Evolutionary conservation across 2,329 filamentous ascomycete species (phyloP).

Genomic region (Alternaria atra): DNA sequence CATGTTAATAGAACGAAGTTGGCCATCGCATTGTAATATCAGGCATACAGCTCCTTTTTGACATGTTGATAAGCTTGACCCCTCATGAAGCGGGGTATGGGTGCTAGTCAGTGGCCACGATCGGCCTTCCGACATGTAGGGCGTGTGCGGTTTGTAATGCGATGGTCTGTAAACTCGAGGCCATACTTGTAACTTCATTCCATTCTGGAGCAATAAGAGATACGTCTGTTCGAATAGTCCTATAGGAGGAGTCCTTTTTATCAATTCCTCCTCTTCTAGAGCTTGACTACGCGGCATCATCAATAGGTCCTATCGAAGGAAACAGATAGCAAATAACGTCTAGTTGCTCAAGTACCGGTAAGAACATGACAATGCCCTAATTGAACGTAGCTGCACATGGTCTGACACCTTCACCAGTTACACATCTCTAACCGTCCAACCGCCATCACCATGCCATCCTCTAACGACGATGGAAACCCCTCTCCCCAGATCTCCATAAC

Average conservation of each 20-base stretch:
- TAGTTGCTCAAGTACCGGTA: too few relatives aligned
- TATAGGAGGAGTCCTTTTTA: too few relatives aligned
- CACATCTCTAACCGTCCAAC: background rate
- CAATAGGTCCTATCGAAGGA: too few relatives aligned
- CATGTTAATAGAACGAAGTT: background rate
- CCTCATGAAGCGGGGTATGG: background rate
- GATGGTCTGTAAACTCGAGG: background rate
- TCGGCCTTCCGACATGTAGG: background rate
- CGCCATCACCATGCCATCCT: background rate
- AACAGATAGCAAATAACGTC: too few relatives aligned
- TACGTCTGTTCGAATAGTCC: background rate
- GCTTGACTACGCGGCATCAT: too few relatives aligned
- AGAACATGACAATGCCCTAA: too few relatives aligned
- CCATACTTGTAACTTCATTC: too few relatives aligned
- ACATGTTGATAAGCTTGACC: background rate
- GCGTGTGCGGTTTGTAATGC: background rate
- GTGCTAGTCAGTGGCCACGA: background rate
- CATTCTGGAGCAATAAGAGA: background rate
- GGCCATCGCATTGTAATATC: background rate
- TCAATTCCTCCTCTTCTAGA: too few relatives aligned
- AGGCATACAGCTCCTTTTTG: background rate
- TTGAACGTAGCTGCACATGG: too few relatives aligned
- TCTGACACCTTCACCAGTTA: background rate
- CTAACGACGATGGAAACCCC: background rate
- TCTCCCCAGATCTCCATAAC: conserved; percentile 7